phyloP scores from a whole-genome alignment of 2,329 filamentous ascomycete species.

The Waltergamsia citrina region DNA sequence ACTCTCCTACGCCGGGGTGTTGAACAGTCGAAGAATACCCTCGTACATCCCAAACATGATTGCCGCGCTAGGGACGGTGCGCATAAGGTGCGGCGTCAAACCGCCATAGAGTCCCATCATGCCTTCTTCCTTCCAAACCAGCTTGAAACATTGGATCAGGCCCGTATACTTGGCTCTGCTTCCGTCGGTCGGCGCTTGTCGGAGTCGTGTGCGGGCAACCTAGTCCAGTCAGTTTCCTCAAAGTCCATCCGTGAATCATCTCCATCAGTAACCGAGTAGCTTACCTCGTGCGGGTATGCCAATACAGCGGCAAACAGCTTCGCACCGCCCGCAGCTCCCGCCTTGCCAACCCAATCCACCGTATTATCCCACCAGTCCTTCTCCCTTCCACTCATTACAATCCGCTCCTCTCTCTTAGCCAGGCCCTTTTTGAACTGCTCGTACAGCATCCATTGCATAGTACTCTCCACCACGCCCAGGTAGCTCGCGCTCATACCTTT shows the following conservation, averaged over 20 bases:
- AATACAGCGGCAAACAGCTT: conserved; percentile 78
- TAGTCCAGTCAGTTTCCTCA: conserved; percentile 15
- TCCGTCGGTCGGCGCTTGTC: conserved; percentile 69
- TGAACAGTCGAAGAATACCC: conserved; percentile 40
- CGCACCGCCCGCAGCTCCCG: conserved; percentile 69
- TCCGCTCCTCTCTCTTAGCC: conserved; percentile 49
- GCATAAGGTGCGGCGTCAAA: conserved; percentile 81
- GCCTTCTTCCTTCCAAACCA: conserved; percentile 83
- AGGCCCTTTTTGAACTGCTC: conserved; percentile 82
- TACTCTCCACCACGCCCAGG: conserved; percentile 81
- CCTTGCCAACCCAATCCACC: conserved; percentile 70
- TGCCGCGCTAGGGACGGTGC: conserved; percentile 83
- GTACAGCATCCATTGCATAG: conserved; percentile 89
- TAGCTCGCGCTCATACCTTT: conserved; percentile 88
- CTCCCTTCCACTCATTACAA: conserved; percentile 47
- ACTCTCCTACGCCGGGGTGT: conserved; percentile 27
- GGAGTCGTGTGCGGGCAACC: conserved; percentile 74
- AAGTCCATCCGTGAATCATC: background rate
- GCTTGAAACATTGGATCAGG: conserved; percentile 76
- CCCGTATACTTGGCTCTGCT: conserved; percentile 76
- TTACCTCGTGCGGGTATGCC: conserved; percentile 87
- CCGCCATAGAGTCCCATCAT: conserved; percentile 81
- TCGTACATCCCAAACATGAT: conserved; percentile 94
- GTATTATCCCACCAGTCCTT: conserved; percentile 65
- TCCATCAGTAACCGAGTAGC: conserved; percentile 15